Evolutionary conservation across 768 basidiomycete genomes (phyloP).

Genomic region (Hericium coralloides): DNA sequence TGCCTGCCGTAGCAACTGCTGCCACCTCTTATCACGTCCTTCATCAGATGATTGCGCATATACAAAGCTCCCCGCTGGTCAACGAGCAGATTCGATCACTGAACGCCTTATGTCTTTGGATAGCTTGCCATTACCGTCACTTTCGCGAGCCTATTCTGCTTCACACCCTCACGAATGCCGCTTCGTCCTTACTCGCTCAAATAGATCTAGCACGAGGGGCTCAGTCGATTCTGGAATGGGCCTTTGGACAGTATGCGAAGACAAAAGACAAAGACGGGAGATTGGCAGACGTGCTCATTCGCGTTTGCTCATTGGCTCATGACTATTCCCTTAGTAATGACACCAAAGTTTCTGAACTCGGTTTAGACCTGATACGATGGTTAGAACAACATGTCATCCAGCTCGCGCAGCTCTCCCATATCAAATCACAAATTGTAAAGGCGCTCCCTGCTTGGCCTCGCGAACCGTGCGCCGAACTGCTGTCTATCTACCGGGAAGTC

Average conservation of each 20-base stretch:
- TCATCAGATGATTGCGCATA: conserved; percentile 58
- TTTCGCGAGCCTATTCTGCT: conserved; percentile 55
- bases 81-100: conserved; percentile 77
- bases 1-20: conserved; percentile 33
- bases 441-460: conserved; percentile 76
- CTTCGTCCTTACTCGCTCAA: conserved; percentile 56
- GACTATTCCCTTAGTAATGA: conserved; percentile 36
- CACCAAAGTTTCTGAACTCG: conserved; percentile 24
- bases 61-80: conserved; percentile 62
- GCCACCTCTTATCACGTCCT: conserved; percentile 72
- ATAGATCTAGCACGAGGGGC: conserved; percentile 57
- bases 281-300: conserved; percentile 60
- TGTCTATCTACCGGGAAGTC: conserved; percentile 35
- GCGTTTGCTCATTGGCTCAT: conserved; percentile 53
- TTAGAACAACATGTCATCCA: conserved; percentile 44
- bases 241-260: conserved; percentile 43
- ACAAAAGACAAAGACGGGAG: conserved; percentile 34
- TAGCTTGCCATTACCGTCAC: conserved; percentile 47
- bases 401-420: conserved; percentile 30
- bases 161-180: conserved; percentile 58
- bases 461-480: conserved; percentile 40
- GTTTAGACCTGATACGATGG: conserved; percentile 49
- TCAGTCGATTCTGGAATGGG: conserved; percentile 77
- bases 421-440: conserved; percentile 36
- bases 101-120: conserved; percentile 65